Evolutionary conservation across 1,139 yeast species (phyloP), one percentile per base, ranked within the genome.

Genomic region (Blastobotrys illinoisensis): DNA sequence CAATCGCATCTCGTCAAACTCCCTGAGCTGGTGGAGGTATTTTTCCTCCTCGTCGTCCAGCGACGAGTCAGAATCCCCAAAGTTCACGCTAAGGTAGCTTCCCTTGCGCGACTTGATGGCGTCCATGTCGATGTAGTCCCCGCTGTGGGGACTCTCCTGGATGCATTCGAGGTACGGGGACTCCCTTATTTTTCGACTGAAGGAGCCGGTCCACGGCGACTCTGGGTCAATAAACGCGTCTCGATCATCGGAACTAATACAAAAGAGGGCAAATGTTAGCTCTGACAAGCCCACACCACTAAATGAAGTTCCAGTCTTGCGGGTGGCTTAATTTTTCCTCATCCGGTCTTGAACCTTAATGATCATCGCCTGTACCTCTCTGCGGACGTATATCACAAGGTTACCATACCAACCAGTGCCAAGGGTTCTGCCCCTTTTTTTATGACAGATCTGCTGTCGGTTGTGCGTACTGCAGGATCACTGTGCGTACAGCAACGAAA

Each of bases 1-100:
- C 44, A 50, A 26, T 44, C 56, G 23, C 46, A 50, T 48, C 20
- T 51, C 49, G 48, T 54, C 54, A 46, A 54, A 54, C 46, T 54
- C 54, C 19, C 45, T 50, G 24, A 54, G 51, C 43, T 51, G 54
- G 20, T 47, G 43, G 44, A 54, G 46, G 43, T 54, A 54, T 40
- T 47, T 23, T n/a, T 21, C 49, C 36, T 51, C 53, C 43, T 54
- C 53, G 5, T 52, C 52, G 26, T 48, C 51, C 47, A 14, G 43
- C 44, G 40, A 32, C 40, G 40, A 32, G 40, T 32, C 40, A 3
- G 40, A 32, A 4, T n/a, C 40, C 13, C 40, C 40, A 32, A 32
- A 32, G 16, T 32, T 32, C 16, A 32, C 11, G 40, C 40, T 32
- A 3, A 32, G 40, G 16, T 32, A 32, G 40, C 40, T 32, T 3